These are phyloP conservation scores for Trichoderma parareesei DNA, from an alignment of 495 filamentous ascomycete species.

Conservation along the genomic window DNA sequence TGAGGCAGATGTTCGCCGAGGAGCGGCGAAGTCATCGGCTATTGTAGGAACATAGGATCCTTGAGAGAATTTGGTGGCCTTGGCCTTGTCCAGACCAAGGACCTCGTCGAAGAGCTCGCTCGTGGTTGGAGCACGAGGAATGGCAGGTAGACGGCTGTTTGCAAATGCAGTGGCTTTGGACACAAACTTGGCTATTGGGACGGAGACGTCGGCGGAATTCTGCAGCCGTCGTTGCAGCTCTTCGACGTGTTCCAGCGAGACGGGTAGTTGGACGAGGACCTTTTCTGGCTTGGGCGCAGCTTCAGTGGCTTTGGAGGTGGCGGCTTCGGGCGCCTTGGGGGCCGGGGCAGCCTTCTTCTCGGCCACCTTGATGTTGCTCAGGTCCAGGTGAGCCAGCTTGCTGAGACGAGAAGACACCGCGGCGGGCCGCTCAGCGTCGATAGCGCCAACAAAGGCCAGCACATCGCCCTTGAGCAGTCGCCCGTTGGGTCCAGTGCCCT, in stretches of 20 bases:
- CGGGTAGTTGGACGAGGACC: slow-evolving; percentile 53
- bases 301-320: slow-evolving; percentile 29
- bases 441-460: slow-evolving; percentile 75
- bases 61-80: slow-evolving; percentile 31
- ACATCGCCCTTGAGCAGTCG: slow-evolving; percentile 94
- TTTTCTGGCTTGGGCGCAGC: slow-evolving; percentile 37
- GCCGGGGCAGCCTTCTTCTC: slow-evolving; percentile 38
- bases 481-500: slow-evolving; percentile 78
- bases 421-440: slow-evolving; percentile 60
- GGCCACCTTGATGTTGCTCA: slow-evolving; percentile 84
- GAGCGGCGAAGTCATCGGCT: slow-evolving; percentile 33
- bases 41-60: slow-evolving; percentile 68
- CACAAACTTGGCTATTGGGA: slow-evolving; percentile 84
- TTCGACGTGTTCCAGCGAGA: slow-evolving; percentile 69
- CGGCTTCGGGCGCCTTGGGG: slow-evolving; percentile 22
- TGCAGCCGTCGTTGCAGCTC: slow-evolving; percentile 75
- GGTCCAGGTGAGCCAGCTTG: slow-evolving; percentile 75
- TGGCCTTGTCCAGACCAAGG: slow-evolving; percentile 55
- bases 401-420: slow-evolving; percentile 58
- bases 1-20: slow-evolving; percentile 15
- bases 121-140: slow-evolving; percentile 50
- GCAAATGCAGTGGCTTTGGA: slow-evolving; percentile 73
- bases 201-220: slow-evolving; percentile 60
- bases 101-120: slow-evolving; percentile 87
- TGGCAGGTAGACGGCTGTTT: slow-evolving; percentile 73